Base-by-base conservation (phyloP, 805 yeast species). In the Yamadazyma scolyti region DNA sequence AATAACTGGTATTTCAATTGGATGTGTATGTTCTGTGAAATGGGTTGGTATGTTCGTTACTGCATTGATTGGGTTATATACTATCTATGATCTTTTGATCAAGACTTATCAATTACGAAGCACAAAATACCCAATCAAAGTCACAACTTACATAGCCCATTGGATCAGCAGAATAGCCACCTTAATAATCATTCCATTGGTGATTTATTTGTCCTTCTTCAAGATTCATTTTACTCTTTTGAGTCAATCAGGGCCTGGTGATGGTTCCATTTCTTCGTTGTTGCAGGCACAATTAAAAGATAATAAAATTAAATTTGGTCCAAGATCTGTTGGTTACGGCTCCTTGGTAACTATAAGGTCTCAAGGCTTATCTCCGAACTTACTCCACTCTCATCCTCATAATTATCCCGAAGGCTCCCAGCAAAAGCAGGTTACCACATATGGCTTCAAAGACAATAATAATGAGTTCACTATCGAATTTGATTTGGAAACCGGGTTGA, bases 391-490 rank as follows among this genome's bases (percentile, higher is more conserved):
- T 0, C 98, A 93, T 53, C 66, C 70, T 11, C 95, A 84, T 53
- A 56, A 71, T 9, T 93, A 80, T 54, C 98, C 98, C 10, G 87
- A 78, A 42, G 97, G 97, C 3, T 85, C 96, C 2, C 72, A 74
- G 40, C 97, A 93, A 61, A 97, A 89, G 57, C 99, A 93, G 59
- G 71, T 93, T 29, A 93, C 98, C 16, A 85, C 93, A 5, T 93
- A 93, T 56, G 85, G 89, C 12, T 87, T 79, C 58, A 86, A 86
- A 53, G 97, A 93, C 56, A 61, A 70, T 31, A 90, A 93, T 60
- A 93, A 90, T 55, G 76, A 82, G 33, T 89, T 96, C 83, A 48
- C 71, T 17, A 65, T 87, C 44, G 81, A 82, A 45, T 71, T 80
- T 48, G 71, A 68, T 17, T 68, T 83, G 54, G 71, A 61, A 6